These are phyloP conservation scores for Suillus weaverae DNA, from an alignment of 768 basidiomycete species.

Conservation along the genomic window DNA sequence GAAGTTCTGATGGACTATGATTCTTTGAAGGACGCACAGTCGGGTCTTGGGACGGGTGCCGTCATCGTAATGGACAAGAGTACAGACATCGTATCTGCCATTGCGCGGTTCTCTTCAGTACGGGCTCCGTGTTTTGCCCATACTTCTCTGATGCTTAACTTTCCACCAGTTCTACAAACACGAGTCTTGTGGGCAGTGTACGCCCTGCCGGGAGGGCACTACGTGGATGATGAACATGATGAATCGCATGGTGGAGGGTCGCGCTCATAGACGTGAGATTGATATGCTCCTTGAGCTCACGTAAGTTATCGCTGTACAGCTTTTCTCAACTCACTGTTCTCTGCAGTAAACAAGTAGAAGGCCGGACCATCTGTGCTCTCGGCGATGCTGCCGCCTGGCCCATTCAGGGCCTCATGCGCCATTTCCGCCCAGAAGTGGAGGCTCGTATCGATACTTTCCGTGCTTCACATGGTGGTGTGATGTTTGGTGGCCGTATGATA, in stretches of 20 bases:
- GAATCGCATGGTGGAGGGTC: slow-evolving; percentile 91
- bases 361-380: slow-evolving; percentile 94
- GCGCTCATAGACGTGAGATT: slow-evolving; percentile 90
- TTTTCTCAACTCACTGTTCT: slow-evolving; percentile 7
- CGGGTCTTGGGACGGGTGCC: slow-evolving; percentile 97
- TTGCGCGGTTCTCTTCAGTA: slow-evolving; percentile 87
- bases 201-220: slow-evolving; percentile 91
- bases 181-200: slow-evolving; percentile 97
- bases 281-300: slow-evolving; percentile 97
- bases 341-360: slow-evolving; percentile 90
- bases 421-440: slow-evolving; percentile 97
- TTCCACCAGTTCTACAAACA: slow-evolving; percentile 87
- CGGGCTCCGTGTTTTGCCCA: background rate
- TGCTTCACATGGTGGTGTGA: slow-evolving; percentile 72
- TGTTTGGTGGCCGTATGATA: slow-evolving; percentile 82
- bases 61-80: slow-evolving; percentile 99
- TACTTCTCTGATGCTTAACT: slow-evolving; percentile 10
- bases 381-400: slow-evolving; percentile 99
- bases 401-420: slow-evolving; percentile 95
- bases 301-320: slow-evolving; percentile 41
- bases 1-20: slow-evolving; percentile 99
- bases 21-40: slow-evolving; percentile 92
- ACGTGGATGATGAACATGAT: slow-evolving; percentile 99
- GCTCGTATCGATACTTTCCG: slow-evolving; percentile 79
- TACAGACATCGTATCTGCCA: slow-evolving; percentile 92